phyloP scores from a whole-genome alignment of 768 basidiomycete species.

The Filobasidium wieringae region DNA sequence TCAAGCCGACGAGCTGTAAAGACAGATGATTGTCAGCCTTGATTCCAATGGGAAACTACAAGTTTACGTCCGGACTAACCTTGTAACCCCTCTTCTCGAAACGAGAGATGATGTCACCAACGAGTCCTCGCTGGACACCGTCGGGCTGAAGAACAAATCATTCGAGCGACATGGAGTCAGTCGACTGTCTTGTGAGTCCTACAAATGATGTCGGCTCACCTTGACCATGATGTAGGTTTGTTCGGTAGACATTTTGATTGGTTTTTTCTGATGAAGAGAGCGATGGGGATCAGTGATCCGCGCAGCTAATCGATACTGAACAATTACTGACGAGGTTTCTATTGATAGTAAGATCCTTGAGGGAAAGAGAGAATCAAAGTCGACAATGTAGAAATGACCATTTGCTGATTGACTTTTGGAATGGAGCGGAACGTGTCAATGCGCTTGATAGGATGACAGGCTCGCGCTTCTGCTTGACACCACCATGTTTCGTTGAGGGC shows the following conservation, averaged over 20 bases:
- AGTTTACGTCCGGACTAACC: conserved; percentile 20
- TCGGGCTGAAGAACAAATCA: conserved; percentile 56
- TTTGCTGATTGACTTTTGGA: no score
- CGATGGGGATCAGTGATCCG: no score
- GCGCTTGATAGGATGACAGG: no score
- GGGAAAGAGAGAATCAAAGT: no score
- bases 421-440: no score
- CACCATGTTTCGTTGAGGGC: no score
- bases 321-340: no score
- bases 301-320: no score
- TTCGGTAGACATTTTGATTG: conserved; percentile 55
- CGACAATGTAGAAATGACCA: no score
- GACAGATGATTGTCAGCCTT: background rate
- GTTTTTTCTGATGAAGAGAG: background rate
- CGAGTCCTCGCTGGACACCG: conserved; percentile 89
- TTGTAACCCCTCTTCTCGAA: conserved; percentile 99
- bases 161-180: conserved; percentile 5
- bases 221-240: conserved; percentile 99
- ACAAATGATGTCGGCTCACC: conserved; percentile 39
- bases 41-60: no score
- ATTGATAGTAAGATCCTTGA: no score
- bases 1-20: conserved; percentile 65
- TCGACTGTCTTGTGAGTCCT: conserved; percentile 24
- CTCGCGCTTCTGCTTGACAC: no score
- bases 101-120: conserved; percentile 87